phyloP scores from a whole-genome alignment of 108 stramenopile genomes.

The Fragilaria crotonensis region DNA sequence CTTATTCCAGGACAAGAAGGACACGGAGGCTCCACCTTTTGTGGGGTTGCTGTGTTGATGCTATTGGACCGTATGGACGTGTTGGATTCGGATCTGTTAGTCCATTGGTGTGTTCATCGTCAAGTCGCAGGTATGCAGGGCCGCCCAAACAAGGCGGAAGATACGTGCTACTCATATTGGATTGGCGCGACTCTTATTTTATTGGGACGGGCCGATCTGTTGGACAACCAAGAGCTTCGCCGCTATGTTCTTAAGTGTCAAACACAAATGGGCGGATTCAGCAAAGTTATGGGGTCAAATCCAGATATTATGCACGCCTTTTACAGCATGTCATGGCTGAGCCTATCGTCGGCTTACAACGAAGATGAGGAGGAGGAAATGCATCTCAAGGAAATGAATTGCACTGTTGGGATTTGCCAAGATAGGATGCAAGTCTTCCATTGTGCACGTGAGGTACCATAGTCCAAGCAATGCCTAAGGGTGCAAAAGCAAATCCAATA shows the following conservation, averaged over 20 bases:
- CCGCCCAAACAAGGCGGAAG: conserved; percentile 79
- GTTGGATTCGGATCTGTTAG: conserved; percentile 21
- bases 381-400: not conserved
- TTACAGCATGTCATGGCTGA: conserved; percentile 78
- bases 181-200: conserved; percentile 79
- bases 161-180: conserved; percentile 92
- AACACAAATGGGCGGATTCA: conserved; percentile 60
- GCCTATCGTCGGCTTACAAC: conserved; percentile 8
- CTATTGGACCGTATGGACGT: conserved; percentile 65
- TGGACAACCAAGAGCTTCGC: conserved; percentile 41
- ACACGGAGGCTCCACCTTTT: conserved; percentile 85
- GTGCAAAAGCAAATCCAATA: not conserved
- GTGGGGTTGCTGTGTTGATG: conserved; percentile 60
- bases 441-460: not conserved
- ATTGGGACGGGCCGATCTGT: conserved; percentile 32
- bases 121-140: conserved; percentile 79
- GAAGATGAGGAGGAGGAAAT: not conserved
- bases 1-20: conserved; percentile 64
- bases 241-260: conserved; percentile 61
- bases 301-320: conserved; percentile 88
- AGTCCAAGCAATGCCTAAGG: not conserved
- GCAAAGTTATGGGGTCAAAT: conserved; percentile 53
- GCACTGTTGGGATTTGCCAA: conserved; percentile 4
- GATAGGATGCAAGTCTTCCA: not conserved
- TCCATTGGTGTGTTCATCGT: conserved; percentile 63